Evolutionary conservation across 345 rosid genomes (phyloP).

Genomic region (Gossypium rotundifolium): DNA sequence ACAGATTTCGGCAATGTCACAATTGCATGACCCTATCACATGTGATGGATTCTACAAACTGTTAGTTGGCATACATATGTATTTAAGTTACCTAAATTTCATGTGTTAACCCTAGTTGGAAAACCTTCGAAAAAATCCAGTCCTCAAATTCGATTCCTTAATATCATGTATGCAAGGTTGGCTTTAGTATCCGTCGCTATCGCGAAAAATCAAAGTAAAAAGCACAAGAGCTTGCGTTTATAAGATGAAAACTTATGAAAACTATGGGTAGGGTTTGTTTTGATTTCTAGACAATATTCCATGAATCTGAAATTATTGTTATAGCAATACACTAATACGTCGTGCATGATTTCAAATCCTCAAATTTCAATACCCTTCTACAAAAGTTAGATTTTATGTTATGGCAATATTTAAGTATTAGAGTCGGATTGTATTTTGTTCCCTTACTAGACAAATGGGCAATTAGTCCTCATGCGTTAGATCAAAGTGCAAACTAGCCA

Average conservation of each 20-base stretch:
- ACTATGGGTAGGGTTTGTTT: background rate
- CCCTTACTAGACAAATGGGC: no score
- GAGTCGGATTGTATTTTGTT: no score
- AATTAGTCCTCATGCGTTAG: no score
- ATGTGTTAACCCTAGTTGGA: background rate
- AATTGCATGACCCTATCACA: conserved; percentile 17
- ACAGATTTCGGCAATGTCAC: conserved; percentile 18
- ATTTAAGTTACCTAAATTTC: background rate
- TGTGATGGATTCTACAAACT: background rate
- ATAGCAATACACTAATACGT: background rate
- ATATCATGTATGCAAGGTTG: background rate
- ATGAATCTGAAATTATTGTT: background rate
- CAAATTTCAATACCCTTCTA: background rate
- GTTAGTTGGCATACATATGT: conserved; percentile 7
- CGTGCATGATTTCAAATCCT: background rate
- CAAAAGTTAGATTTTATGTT: background rate
- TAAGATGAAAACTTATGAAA: background rate
- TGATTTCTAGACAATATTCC: background rate
- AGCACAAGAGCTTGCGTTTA: conserved; percentile 3
- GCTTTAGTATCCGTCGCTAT: background rate
- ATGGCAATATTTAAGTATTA: no score
- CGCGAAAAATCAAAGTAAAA: background rate
- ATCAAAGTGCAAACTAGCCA: no score
- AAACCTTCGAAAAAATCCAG: background rate
- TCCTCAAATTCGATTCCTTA: background rate